Conservation (phyloP, 78 protist species). For the Dictyostelium capitatum region DNA sequence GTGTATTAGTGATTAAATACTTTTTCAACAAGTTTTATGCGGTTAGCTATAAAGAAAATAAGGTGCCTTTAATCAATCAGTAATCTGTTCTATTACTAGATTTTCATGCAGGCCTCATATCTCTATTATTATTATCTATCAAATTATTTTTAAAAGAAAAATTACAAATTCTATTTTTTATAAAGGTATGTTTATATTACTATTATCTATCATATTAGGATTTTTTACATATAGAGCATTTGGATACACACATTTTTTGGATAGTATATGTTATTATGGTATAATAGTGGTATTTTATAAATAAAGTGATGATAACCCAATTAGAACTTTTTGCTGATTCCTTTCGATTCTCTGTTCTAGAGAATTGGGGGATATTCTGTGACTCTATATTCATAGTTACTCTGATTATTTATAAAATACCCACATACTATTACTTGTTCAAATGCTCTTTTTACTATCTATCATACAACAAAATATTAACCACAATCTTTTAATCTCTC, state of each 20-base stretch:
- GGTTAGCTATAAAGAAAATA: neutral
- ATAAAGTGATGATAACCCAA: conserved; percentile 19
- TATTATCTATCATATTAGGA: neutral
- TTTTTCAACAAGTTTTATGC: neutral
- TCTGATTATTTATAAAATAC: conserved; percentile 4
- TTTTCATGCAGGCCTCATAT: conserved; percentile 29
- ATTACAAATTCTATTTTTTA: neutral
- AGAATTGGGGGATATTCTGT: neutral
- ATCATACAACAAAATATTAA: too few species aligned
- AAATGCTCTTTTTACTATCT: too few species aligned
- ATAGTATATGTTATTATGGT: neutral
- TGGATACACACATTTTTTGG: neutral
- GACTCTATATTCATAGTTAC: conserved; percentile 36
- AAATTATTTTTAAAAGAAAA: neutral
- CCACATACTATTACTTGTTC: neutral
- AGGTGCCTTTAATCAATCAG: conserved; percentile 24
- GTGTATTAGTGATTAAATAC: neutral
- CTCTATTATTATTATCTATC: neutral
- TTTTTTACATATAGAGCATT: neutral
- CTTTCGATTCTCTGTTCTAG: conserved; percentile 26
- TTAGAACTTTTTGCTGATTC: conserved; percentile 6
- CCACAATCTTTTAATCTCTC: too few species aligned
- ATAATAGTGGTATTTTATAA: neutral
- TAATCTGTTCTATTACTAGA: conserved; percentile 14
- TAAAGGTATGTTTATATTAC: neutral